phyloP scores from a whole-genome alignment of 2,329 filamentous ascomycete genomes.

The Celoporthe dispersa region DNA sequence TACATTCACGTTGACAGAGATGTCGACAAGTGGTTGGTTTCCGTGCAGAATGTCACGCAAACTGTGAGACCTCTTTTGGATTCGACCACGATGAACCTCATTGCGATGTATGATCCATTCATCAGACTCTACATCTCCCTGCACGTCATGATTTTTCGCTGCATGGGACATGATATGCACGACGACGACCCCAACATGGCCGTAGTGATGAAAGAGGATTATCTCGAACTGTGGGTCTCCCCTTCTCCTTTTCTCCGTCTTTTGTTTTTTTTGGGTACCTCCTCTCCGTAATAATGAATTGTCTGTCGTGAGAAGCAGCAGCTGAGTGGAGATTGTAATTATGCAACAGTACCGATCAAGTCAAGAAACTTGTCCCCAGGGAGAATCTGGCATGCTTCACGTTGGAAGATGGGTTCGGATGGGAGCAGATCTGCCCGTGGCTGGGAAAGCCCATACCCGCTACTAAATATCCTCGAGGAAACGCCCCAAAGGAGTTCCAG shows the following conservation, averaged over 20 bases:
- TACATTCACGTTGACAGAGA: slow-evolving; percentile 44
- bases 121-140: slow-evolving; percentile 33
- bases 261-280: too few relatives aligned
- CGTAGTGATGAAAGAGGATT: neutral
- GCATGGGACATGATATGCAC: neutral
- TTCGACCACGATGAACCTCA: slow-evolving; percentile 17
- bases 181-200: neutral
- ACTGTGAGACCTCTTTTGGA: slow-evolving; percentile 8
- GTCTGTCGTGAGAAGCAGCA: neutral
- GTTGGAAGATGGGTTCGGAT: slow-evolving; percentile 42
- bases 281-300: neutral
- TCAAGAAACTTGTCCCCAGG: slow-evolving; percentile 33
- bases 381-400: slow-evolving; percentile 34
- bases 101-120: slow-evolving; percentile 16
- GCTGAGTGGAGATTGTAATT: neutral
- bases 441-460: slow-evolving; percentile 38
- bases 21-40: slow-evolving; percentile 39
- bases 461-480: slow-evolving; percentile 37
- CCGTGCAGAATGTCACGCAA: neutral
- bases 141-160: slow-evolving; percentile 30
- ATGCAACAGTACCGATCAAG: slow-evolving; percentile 29
- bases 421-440: slow-evolving; percentile 43
- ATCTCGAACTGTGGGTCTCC: neutral
- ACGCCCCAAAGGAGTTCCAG: slow-evolving; percentile 37
- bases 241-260: neutral